Percentiles rank a stretch among this genome's conserved stretches.
Evolutionary conservation across 164 flowering plant species (phyloP).

Genomic region (grape (Vitis vinifera)): ASM3070453v1 NC_081812.1:18058001-18058500

Average conservation of each 20-base stretch:
- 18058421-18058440: constrained; percentile 63
- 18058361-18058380: constrained; percentile 39
- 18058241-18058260: constrained; percentile 61
- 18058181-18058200: constrained; percentile 64
- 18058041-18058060: constrained; percentile 62
- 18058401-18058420: constrained; percentile 51
- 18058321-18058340: not conserved
- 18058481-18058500: constrained; percentile 67
- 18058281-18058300: not conserved
- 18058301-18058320: not conserved
- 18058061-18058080: constrained; percentile 72
- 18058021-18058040: constrained; percentile 83
- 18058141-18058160: constrained; percentile 45
- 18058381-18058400: constrained; percentile 43
- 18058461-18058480: constrained; percentile 57
- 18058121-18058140: constrained; percentile 35
- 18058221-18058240: constrained; percentile 90
- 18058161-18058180: constrained; percentile 61
- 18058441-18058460: constrained; percentile 29
- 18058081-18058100: constrained; percentile 82
- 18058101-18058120: constrained; percentile 50
- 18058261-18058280: not conserved
- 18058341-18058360: constrained; percentile 61
- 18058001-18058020: constrained; percentile 71
- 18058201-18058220: constrained; percentile 73